These are phyloP conservation scores for Mercurialis annua DNA, from an alignment of 345 rosid genomes.

Conservation along the genomic window DNA sequence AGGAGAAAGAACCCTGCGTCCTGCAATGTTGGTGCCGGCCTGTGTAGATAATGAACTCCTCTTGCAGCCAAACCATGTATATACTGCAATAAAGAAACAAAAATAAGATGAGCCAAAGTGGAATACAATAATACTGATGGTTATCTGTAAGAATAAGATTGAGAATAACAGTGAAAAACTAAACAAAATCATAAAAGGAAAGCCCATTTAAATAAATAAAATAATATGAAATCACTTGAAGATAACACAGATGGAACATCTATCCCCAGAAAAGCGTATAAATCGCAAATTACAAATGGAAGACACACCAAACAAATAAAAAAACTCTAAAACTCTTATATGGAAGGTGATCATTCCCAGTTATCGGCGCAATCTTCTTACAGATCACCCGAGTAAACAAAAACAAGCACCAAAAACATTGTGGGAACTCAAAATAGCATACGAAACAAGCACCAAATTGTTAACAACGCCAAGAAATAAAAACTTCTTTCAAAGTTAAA, in stretches of 20 bases:
- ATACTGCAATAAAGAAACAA: conserved; percentile 46
- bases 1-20: conserved; percentile 85
- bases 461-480: neutral
- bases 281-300: neutral
- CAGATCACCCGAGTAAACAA: conserved; percentile 1
- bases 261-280: neutral
- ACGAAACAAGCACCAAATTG: neutral
- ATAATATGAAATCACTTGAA: neutral
- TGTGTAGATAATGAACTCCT: conserved; percentile 92
- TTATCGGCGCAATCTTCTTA: neutral
- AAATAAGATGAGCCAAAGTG: neutral
- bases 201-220: neutral
- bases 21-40: conserved; percentile 80
- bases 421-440: conserved; percentile 4
- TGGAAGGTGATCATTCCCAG: neutral
- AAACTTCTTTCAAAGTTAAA: conserved; percentile 7
- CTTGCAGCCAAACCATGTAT: conserved; percentile 91
- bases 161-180: neutral
- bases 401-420: neutral
- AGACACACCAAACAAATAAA: neutral
- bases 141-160: neutral
- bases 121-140: neutral
- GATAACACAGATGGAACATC: neutral
- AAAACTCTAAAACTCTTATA: neutral
- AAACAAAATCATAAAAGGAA: neutral